These are phyloP conservation scores for Termitomyces sp. DNA, from an alignment of 768 basidiomycete genomes.

Conservation along the genomic window DNA sequence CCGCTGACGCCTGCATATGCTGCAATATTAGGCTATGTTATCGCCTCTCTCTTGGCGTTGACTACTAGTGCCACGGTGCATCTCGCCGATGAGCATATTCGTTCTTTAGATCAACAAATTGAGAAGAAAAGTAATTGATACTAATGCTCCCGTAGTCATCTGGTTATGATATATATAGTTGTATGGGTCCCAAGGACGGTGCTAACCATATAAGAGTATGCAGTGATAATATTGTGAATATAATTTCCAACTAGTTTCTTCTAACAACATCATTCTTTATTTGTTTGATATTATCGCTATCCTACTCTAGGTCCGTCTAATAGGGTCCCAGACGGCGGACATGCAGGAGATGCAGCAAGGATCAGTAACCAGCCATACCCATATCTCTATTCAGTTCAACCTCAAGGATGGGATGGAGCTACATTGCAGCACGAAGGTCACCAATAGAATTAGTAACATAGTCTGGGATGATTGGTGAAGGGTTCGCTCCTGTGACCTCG, in stretches of 20 bases:
- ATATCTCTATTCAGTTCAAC: background rate
- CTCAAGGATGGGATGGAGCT: background rate
- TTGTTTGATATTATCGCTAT: background rate
- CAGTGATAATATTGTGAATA: background rate
- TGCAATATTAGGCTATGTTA: slow-evolving; percentile 61
- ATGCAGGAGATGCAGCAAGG: background rate
- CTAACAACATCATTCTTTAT: background rate
- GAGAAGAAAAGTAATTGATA: slow-evolving; percentile 13
- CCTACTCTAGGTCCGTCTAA: background rate
- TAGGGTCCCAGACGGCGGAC: background rate
- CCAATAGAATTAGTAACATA: slow-evolving; percentile 80
- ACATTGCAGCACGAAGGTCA: slow-evolving; percentile 51
- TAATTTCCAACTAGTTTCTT: background rate
- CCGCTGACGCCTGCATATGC: slow-evolving; percentile 76
- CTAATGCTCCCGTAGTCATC: background rate
- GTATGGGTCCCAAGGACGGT: background rate
- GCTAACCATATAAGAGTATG: background rate
- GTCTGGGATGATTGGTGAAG: slow-evolving; percentile 72
- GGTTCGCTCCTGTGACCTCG: slow-evolving; percentile 65
- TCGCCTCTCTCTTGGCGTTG: slow-evolving; percentile 53
- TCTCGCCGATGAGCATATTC: slow-evolving; percentile 34
- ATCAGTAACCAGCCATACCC: background rate
- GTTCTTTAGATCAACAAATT: slow-evolving; percentile 11
- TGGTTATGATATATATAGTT: background rate
- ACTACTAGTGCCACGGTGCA: slow-evolving; percentile 31